A percentile compares a stretch with the other conserved stretches of the same genome.
Conservation (phyloP, 2,329 filamentous ascomycete genomes). For the Trichoderma sp. region DNA sequence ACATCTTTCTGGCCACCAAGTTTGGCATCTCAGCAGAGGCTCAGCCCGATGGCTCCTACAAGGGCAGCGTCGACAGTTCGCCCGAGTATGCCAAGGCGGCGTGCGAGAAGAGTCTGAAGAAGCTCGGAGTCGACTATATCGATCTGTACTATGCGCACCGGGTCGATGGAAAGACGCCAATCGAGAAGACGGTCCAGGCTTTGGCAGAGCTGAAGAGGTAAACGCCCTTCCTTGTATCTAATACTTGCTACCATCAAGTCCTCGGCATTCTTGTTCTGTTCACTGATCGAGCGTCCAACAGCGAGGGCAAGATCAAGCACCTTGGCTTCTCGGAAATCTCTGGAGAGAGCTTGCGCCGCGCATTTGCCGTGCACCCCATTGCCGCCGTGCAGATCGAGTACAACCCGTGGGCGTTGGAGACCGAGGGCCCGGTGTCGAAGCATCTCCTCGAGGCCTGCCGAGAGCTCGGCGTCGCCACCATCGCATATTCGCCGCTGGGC, state of each 20-base stretch:
- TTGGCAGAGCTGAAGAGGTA: slow-evolving; percentile 49
- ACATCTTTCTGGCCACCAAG: slow-evolving; percentile 53
- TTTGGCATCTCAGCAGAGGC: slow-evolving; percentile 33
- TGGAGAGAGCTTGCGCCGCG: slow-evolving; percentile 52
- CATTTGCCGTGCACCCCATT: slow-evolving; percentile 52
- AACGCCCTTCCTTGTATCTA: not conserved
- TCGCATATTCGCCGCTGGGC: slow-evolving; percentile 62
- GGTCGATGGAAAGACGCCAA: slow-evolving; percentile 47
- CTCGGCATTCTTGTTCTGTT: no score
- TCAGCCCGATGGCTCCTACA: slow-evolving; percentile 21
- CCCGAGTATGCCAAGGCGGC: slow-evolving; percentile 27
- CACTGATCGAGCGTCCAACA: not conserved
- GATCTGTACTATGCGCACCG: slow-evolving; percentile 60
- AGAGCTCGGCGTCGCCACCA: slow-evolving; percentile 58
- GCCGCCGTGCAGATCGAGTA: slow-evolving; percentile 58
- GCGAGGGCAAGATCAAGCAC: slow-evolving; percentile 58
- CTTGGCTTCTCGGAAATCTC: slow-evolving; percentile 58
- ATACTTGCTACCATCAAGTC: no score
- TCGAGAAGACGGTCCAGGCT: slow-evolving; percentile 53
- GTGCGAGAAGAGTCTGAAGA: slow-evolving; percentile 43
- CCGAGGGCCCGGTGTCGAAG: slow-evolving; percentile 54
- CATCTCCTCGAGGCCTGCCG: slow-evolving; percentile 54
- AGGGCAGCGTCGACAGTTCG: not conserved
- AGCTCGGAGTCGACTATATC: slow-evolving; percentile 54
- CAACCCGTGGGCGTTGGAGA: slow-evolving; percentile 55